Base-by-base conservation (phyloP, 2,329 filamentous ascomycete species). In the Cladophialophora carrionii region DNA sequence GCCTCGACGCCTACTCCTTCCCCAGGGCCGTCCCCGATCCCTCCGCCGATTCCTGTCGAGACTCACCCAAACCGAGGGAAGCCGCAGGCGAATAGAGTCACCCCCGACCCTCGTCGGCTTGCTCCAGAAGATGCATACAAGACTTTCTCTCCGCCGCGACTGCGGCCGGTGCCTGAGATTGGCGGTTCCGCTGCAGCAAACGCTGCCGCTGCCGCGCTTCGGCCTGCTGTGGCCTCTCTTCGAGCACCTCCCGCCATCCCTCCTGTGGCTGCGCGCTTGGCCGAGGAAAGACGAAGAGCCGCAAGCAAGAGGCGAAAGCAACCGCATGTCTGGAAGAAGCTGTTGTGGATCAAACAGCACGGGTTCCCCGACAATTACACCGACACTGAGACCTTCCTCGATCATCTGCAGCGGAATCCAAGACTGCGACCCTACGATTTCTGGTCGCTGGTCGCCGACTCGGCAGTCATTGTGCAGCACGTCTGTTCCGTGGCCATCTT, bases 291-390 rank as follows among this genome's bases (percentile, higher is more conserved):
- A 32, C 82, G 82, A 70, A 79, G 84, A 62, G 84, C 84, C 49
- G 83, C 87, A 20, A 90, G 87, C 70, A 81, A 86, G 56, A 90
- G 88, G 71, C 84, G 90, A 54, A 83, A 87, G 72, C 83, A 88
- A 70, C 91, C 88, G 74, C 86, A 87, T 57, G 86, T 86, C 10
- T 98, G 94, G 91, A 96, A 96, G 83, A 98, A 98, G 81, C 80
- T 99, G 70, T 85, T 99, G 62, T 99, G 95, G 95, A 93, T 99
- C 74, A 96, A 96, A 79, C 95, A 98, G 46, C 55, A 65, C 49
- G 37, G 71, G 93, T 91, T 96, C 75, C 93, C 95, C n/a, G 95
- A 99, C 77, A 99, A 99, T 77, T 98, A 98, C 76, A 98, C 95
- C 48, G 95, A 99, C 76, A 92, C 95, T 75, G 91, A 91, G 66